Evolutionary conservation across 495 filamentous ascomycete genomes (phyloP), one percentile per base, ranked within the genome.

Genomic region (Viridothelium virens): DNA sequence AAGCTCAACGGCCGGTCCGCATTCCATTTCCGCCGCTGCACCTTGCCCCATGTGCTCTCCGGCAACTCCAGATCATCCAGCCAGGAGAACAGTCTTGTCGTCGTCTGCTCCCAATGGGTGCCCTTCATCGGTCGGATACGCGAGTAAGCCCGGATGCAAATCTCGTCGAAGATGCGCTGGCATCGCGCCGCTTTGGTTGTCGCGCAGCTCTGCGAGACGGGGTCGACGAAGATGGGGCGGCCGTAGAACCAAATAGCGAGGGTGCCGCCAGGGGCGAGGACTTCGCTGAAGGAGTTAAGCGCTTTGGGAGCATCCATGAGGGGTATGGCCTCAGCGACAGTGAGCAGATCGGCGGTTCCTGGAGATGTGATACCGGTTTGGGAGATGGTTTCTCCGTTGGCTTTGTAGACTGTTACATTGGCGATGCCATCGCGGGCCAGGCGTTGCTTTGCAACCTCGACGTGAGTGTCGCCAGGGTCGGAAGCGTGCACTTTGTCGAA

Each of bases 171-270:
- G n/a, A 59, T 59, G 1, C 53, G 53, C 31, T 59, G 53, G 53
- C 53, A 59, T 10, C 53, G 53, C 5, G 53, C 53, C 25, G 53
- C 53, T 18, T 14, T 33, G 25, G 53, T 59, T 9, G 53, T 59
- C 11, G 25, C 31, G 31, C 53, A 59, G 31, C 31, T 59, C 6
- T 59, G 18, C 18, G 5, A 7, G 25, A 36, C 44, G 2, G n/a
- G 14, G 0, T 69, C 71, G 2, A 69, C 62, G 62, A 77, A 77
- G 31, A 68, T 67, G 7, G 75, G 71, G 0, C 67, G 71, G 0
- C 75, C 75, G 47, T 75, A 75, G 47, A 76, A 74, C 74, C 74
- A 74, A 33, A 74, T 64, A 0, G 75, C 75, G 9, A 77, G 38
- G 4, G 72, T 75, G 1, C 74, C 75, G 33, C 68, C 69, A 6